phyloP scores from a whole-genome alignment of 768 basidiomycete species.

The Lentinula sp. region DNA sequence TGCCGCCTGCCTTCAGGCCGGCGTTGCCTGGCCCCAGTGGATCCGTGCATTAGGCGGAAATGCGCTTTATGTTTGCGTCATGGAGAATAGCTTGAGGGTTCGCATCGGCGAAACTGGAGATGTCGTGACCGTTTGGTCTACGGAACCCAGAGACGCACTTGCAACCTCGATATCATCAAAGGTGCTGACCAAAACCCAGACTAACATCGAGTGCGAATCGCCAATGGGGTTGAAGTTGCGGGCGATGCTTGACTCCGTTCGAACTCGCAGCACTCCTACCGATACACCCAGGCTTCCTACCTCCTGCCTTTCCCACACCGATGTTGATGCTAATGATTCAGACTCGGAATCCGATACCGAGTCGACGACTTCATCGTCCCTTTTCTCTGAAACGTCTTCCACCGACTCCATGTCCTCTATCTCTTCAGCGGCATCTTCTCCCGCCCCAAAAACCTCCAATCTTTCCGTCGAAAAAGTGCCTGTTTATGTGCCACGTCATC shows the following conservation, averaged over 20 bases:
- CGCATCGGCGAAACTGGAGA: constrained; percentile 1
- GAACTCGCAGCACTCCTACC: background rate
- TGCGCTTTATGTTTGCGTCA: background rate
- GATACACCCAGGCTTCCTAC: background rate
- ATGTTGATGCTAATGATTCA: background rate
- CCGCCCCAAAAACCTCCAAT: background rate
- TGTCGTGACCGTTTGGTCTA: constrained; percentile 1
- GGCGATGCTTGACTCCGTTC: constrained; percentile 4
- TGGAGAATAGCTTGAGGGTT: constrained; percentile 1
- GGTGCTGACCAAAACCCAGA: background rate
- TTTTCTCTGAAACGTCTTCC: constrained; percentile 1
- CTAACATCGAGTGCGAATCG: background rate
- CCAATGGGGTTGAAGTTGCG: constrained; percentile 2
- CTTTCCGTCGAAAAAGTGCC: background rate
- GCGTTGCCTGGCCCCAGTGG: background rate
- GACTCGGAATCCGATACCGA: constrained; percentile 5
- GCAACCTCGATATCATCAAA: background rate
- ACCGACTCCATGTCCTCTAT: background rate
- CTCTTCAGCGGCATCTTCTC: constrained; percentile 3
- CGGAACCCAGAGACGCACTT: background rate
- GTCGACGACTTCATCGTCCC: background rate
- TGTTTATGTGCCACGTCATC: background rate
- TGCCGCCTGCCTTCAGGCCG: constrained; percentile 4
- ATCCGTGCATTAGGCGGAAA: constrained; percentile 1
- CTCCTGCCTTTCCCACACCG: background rate